These are phyloP conservation scores for Parasitella parasitica DNA, from an alignment of 371 early-diverging fungal species.

Conservation along the genomic window DNA sequence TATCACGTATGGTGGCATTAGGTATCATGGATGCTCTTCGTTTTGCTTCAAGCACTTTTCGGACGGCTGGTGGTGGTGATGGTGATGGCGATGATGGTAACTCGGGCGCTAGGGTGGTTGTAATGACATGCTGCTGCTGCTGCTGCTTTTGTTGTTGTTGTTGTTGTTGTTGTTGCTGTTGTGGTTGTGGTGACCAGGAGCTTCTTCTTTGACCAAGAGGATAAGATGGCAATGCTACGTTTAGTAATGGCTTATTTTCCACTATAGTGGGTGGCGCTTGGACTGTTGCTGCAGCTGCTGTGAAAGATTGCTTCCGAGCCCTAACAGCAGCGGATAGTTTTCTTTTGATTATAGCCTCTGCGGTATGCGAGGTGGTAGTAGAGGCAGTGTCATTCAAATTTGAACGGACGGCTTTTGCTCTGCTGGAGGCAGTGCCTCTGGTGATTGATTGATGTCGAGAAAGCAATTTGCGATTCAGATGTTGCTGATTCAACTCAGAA, in stretches of 20 bases:
- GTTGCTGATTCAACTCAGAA: not conserved
- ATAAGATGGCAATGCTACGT: not conserved
- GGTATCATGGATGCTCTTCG: not conserved
- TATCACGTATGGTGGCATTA: not conserved
- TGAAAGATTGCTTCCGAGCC: slow-evolving; percentile 1
- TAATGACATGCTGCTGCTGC: not conserved
- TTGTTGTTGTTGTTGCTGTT: not conserved
- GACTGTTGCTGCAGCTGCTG: not conserved
- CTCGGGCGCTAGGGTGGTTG: not conserved
- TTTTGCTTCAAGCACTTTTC: not conserved
- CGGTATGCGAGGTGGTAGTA: not conserved
- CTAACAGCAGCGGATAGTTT: not conserved
- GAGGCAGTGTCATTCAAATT: not conserved
- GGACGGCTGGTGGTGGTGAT: not conserved
- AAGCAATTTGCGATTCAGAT: not conserved
- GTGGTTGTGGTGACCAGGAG: slow-evolving; percentile 3
- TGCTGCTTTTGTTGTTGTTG: not conserved
- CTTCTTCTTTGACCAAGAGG: slow-evolving; percentile 6
- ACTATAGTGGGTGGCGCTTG: not conserved
- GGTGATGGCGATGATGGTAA: not conserved
- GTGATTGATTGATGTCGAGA: slow-evolving; percentile 12
- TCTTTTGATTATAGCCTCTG: not conserved
- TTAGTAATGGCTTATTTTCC: not conserved
- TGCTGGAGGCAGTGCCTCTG: slow-evolving; percentile 25
- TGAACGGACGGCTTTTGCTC: slow-evolving; percentile 15